Base-by-base conservation (phyloP, 1,284 basidiomycete genomes). In the Trichosporon asahii region DNA sequence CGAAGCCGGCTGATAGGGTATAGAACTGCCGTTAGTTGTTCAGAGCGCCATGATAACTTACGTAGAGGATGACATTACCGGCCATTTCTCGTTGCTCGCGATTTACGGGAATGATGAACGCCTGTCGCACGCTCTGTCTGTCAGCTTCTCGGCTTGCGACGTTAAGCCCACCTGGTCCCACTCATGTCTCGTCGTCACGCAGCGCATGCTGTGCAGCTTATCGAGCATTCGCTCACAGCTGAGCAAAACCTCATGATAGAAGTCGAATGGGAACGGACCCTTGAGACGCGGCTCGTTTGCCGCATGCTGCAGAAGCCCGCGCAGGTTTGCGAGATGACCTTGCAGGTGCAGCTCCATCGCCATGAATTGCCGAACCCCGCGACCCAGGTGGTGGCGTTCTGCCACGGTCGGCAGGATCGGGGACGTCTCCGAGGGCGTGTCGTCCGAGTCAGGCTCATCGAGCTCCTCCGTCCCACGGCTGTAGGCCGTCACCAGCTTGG, bases 201-300 rank as follows among this genome's bases (percentile, higher is more conserved):
- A 95, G 55, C 95, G 89, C 91, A 98, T 96, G 75, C 91, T 92
- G 80, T 98, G 96, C 70, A 99, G 84, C 78, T 79, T 69, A 79
- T 96, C 94, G 71, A 96, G 85, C 73, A 98, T 95, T 4, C 90
- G 90, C 81, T 98, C 96, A 75, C 95, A 86, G 75, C 90, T 91
- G 0, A 90, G 90, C 78, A 99, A 85, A 69, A 98, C 90, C 8
- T 89, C 88, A 7, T 91, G 89, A 78, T 98, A 99, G 9, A 95
- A 85, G 53, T 87, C 78, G 77, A 73, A 92, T 83, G 93, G 92
- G 83, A 96, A 98, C 0, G 94, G 93, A 0, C 95, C 95, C 81
- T 98, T 99, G 70, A 98, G 83, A 53, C 96, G 90, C 2, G 95
- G 95, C 78, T 99, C 96, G 78, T 96, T 92, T 75, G 91, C 90